Percentiles rank a stretch among this genome's conserved stretches.
phyloP scores from a whole-genome alignment of 495 filamentous ascomycete species.

The Penicillium lagena region DNA sequence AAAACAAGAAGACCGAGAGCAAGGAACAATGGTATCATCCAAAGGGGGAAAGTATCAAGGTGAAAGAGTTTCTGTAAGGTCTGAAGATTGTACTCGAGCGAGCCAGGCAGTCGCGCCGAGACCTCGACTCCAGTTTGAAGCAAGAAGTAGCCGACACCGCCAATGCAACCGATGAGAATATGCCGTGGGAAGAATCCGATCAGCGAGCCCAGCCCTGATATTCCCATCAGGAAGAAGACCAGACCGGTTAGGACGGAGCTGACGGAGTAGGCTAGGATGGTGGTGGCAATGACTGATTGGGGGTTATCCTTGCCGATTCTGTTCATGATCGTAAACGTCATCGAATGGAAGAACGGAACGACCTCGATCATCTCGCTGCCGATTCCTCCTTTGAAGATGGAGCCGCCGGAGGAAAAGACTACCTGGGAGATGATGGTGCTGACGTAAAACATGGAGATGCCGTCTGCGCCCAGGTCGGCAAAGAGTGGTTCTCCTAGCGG shows the following conservation, averaged over 20 bases:
- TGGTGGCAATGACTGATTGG: conserved; percentile 82
- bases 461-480: conserved; percentile 74
- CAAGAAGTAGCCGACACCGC: conserved; percentile 96
- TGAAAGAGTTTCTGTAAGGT: conserved; percentile 68
- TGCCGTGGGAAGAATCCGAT: conserved; percentile 95
- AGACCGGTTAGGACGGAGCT: conserved; percentile 86
- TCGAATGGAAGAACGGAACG: conserved; percentile 95
- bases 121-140: conserved; percentile 89
- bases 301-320: conserved; percentile 73
- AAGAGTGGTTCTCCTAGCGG: conserved; percentile 83
- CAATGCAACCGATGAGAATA: conserved; percentile 95
- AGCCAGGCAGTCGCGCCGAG: conserved; percentile 80
- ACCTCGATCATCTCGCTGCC: conserved; percentile 99
- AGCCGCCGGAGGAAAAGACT: conserved; percentile 79
- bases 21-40: conserved; percentile 72
- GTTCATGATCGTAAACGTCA: conserved; percentile 82
- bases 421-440: conserved; percentile 93
- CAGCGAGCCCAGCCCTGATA: conserved; percentile 76
- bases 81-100: conserved; percentile 69
- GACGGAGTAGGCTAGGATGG: conserved; percentile 81
- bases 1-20: conserved; percentile 68
- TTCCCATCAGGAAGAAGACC: conserved; percentile 87
- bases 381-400: conserved; percentile 84
- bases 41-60: conserved; percentile 68
- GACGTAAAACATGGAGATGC: conserved; percentile 98